Conservation (phyloP, 768 basidiomycete genomes). For the Boletus rubroflammeus region DNA sequence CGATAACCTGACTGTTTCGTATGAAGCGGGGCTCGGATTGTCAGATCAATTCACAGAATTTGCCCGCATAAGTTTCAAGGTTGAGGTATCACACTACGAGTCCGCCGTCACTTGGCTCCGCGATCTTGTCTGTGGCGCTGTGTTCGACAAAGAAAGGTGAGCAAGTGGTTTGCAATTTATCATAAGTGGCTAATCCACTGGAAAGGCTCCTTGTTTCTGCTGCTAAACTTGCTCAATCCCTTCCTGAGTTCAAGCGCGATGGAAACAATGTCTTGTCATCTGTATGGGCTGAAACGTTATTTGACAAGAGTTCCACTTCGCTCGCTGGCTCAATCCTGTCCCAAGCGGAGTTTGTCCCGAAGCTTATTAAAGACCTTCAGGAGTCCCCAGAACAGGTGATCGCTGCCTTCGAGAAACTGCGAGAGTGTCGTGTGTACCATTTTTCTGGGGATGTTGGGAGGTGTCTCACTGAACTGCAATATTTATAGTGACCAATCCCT, state of each 20-base stretch:
- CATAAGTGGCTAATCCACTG: conserved; percentile 2
- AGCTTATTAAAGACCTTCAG: conserved; percentile 66
- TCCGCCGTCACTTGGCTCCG: conserved; percentile 81
- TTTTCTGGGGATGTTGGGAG: not conserved
- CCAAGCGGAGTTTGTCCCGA: conserved; percentile 78
- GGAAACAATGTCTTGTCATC: conserved; percentile 77
- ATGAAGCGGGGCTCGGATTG: conserved; percentile 68
- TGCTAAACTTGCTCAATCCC: conserved; percentile 84
- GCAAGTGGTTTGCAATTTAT: conserved; percentile 7
- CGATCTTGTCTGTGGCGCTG: conserved; percentile 70
- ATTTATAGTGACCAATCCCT: conserved; percentile 71
- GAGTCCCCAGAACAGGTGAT: conserved; percentile 70
- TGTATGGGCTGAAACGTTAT: conserved; percentile 62
- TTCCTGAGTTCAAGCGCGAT: conserved; percentile 90
- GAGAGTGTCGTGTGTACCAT: conserved; percentile 53
- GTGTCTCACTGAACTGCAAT: not conserved
- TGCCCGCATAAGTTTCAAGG: conserved; percentile 75
- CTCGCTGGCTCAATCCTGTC: conserved; percentile 64
- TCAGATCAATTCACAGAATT: conserved; percentile 68
- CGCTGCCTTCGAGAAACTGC: conserved; percentile 69
- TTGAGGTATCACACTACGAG: conserved; percentile 77
- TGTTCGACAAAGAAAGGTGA: conserved; percentile 79
- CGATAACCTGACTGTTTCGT: conserved; percentile 87
- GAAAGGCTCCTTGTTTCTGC: conserved; percentile 74
- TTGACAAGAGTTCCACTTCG: conserved; percentile 65